Base-by-base conservation (phyloP, 2,329 filamentous ascomycete species). In the Teratosphaeria zuluensis region DNA sequence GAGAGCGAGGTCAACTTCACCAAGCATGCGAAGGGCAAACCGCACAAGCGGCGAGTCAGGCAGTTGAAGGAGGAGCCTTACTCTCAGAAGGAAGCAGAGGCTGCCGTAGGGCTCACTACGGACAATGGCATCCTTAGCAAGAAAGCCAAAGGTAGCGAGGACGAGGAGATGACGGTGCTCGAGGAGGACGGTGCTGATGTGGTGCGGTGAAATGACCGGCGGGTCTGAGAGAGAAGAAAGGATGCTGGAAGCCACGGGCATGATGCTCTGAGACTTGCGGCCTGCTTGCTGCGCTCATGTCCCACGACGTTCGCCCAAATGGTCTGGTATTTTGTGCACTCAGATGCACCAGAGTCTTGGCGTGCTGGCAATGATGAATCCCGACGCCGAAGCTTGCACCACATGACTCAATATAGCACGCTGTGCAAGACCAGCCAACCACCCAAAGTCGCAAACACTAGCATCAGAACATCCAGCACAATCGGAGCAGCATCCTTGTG, bases 31-130 rank as follows among this genome's bases (percentile, higher is more conserved):
- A 90, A 88, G 73, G 90, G 90, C 67, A 99, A 96, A 77, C 90
- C 89, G 64, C 94, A 99, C 76, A 96, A 92, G 82, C 84, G 91
- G 78, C 95, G 92, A 72, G 76, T 95, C 57, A 90, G 91, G 72
- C 82, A 90, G 68, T 77, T 99, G 61, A 84, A 84, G 63, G 90
- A 95, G 69, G 89, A 90, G 67, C 89, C 90, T 9, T 94, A 95
- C 74, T 87, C 87, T 4, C 90, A 95, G 69, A 88, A 89, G 69
- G 84, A 92, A 66, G 90, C 92, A 33, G 90, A 95, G 70, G 90
- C 89, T 16, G 90, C 88, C 0, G 79, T 86, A 38, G 90, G 90
- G 46, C 75, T 92, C 58, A 78, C 81, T 57, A 85, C 84, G 33
- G 86, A 91, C 70, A 91, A 91, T 72, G 83, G 83, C 63, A 24